These are phyloP conservation scores for Selaginella moellendorffii DNA, from an alignment of 75 land plant genomes.

Conservation along the genomic window DNA sequence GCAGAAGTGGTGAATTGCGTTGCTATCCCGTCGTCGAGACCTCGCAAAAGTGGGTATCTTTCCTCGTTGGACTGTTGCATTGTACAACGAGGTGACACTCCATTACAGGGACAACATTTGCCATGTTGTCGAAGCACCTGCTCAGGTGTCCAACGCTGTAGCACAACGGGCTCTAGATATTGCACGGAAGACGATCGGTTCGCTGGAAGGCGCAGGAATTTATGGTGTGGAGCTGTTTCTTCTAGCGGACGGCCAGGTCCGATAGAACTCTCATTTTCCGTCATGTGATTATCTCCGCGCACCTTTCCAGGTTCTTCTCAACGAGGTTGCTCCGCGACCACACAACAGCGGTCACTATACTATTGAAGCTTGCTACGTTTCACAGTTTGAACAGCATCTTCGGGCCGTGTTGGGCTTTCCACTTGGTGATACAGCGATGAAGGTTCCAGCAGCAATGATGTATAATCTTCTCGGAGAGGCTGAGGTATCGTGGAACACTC, in stretches of 20 bases:
- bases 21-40: constrained; percentile 95
- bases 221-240: constrained; percentile 89
- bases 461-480: constrained; percentile 90
- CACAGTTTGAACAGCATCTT: constrained; percentile 91
- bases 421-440: constrained; percentile 91
- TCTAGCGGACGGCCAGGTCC: constrained; percentile 58
- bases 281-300: not conserved
- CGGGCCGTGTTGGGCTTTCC: constrained; percentile 86
- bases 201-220: constrained; percentile 79
- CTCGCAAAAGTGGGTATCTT: constrained; percentile 47
- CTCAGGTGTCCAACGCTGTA: constrained; percentile 41
- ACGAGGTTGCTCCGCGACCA: constrained; percentile 95
- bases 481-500: constrained; percentile 32
- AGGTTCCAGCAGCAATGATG: constrained; percentile 79
- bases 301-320: constrained; percentile 81
- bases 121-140: constrained; percentile 79
- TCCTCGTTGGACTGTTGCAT: constrained; percentile 7
- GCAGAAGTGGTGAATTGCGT: constrained; percentile 40
- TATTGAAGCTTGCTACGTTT: constrained; percentile 80
- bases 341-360: constrained; percentile 99
- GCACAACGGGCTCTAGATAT: constrained; percentile 34
- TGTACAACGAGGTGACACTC: no score
- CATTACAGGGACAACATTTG: constrained; percentile 69
- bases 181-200: constrained; percentile 58
- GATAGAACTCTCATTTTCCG: not conserved